These are phyloP conservation scores for Brassica nigra DNA, from an alignment of 345 rosid genomes.

Conservation along the genomic window DNA sequence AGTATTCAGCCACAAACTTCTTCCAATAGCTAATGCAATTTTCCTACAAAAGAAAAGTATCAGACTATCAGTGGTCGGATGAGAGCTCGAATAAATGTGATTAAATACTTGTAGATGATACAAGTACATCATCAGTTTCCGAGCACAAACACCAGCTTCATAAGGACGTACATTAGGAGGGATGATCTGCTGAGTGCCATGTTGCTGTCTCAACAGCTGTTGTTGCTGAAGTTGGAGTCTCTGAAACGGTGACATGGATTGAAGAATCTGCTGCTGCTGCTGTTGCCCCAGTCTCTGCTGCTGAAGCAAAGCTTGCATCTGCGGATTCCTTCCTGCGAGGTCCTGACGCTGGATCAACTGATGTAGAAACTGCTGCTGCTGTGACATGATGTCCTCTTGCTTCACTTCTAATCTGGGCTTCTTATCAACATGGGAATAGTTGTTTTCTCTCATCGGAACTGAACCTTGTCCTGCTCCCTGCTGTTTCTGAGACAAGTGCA, in stretches of 20 bases:
- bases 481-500: conserved; percentile 14
- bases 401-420: conserved; percentile 79
- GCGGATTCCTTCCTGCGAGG: conserved; percentile 20
- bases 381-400: conserved; percentile 83
- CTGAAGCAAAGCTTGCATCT: conserved; percentile 68
- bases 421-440: conserved; percentile 49
- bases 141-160: conserved; percentile 89
- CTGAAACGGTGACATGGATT: conserved; percentile 77
- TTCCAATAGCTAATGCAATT: conserved; percentile 94
- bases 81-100: too few species aligned
- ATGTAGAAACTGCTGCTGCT: conserved; percentile 47
- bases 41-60: conserved; percentile 55
- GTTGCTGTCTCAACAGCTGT: conserved; percentile 59
- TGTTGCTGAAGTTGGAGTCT: conserved; percentile 70
- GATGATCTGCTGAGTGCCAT: conserved; percentile 56
- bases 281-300: conserved; percentile 59
- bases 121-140: conserved; percentile 90
- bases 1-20: conserved; percentile 90
- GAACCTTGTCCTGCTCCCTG: conserved; percentile 34
- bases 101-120: conserved; percentile 93
- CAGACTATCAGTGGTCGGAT: too few species aligned
- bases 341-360: too few species aligned
- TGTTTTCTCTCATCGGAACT: conserved; percentile 25
- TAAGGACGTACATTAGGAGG: conserved; percentile 60
- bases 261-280: conserved; percentile 72